phyloP scores from a whole-genome alignment of 768 basidiomycete genomes.

The Boletus subparvulus region DNA sequence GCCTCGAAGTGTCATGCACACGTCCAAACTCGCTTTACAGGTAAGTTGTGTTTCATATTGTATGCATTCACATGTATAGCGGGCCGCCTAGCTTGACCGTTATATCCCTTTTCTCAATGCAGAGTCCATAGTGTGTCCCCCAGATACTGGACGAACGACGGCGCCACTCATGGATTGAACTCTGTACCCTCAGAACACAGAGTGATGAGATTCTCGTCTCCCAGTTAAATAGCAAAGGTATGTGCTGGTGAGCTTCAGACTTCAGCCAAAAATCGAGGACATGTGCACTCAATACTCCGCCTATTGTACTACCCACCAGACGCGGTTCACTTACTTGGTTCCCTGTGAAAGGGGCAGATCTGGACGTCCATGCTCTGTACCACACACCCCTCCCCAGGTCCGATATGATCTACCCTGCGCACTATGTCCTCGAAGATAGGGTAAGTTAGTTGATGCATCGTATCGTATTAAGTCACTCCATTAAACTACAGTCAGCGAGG shows the following conservation, averaged over 20 bases:
- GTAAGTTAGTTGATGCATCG: not conserved
- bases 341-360: not conserved
- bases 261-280: slow-evolving; percentile 2
- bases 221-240: slow-evolving; percentile 20
- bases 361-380: not conserved
- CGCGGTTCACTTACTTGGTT: not conserved
- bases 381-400: accelerated
- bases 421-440: slow-evolving; percentile 3
- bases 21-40: not conserved
- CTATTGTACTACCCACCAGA: slow-evolving; percentile 6
- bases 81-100: not conserved
- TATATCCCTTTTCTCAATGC: not conserved
- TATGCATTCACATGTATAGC: slow-evolving; percentile 1
- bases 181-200: slow-evolving; percentile 2
- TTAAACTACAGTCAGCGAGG: not conserved
- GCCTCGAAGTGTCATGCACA: slow-evolving; percentile 3
- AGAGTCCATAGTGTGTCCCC: slow-evolving; percentile 3
- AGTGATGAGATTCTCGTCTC: not conserved
- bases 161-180: slow-evolving; percentile 10
- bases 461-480: not conserved
- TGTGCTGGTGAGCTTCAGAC: slow-evolving; percentile 7
- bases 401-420: slow-evolving; percentile 6
- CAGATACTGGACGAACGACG: slow-evolving; percentile 6
- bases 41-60: slow-evolving; percentile 8
- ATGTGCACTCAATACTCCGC: slow-evolving; percentile 16